A percentile compares a stretch with the other conserved stretches of the same genome.
Conservation (phyloP, 306 rosid species). For the Fagus crenata region DNA sequence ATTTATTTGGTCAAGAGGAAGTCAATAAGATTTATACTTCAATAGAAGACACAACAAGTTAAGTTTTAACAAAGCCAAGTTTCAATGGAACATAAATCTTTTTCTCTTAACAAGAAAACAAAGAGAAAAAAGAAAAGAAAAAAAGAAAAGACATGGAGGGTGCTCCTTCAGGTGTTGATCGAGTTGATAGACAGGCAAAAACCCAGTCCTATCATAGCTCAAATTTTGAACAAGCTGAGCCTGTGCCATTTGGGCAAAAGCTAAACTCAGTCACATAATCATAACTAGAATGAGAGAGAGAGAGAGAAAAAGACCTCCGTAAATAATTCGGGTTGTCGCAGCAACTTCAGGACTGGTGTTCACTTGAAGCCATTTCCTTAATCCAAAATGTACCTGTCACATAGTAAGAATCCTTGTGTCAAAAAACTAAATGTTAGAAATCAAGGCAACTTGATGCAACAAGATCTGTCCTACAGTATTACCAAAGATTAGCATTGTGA, state of each 20-base stretch:
- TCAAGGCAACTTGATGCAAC: background rate
- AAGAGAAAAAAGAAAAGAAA: background rate
- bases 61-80: background rate
- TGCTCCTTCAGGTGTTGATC: background rate
- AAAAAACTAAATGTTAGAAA: slow-evolving; percentile 4
- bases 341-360: slow-evolving; percentile 45
- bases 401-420: background rate
- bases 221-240: background rate
- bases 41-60: background rate
- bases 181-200: background rate
- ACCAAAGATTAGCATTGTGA: background rate
- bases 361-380: slow-evolving; percentile 47
- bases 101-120: background rate
- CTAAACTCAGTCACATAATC: background rate
- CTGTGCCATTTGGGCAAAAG: background rate
- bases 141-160: background rate
- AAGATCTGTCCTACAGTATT: background rate
- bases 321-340: slow-evolving; percentile 41
- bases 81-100: background rate
- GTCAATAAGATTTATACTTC: background rate
- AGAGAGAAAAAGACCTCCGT: slow-evolving; percentile 35
- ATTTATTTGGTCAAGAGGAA: background rate
- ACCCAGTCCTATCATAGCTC: background rate
- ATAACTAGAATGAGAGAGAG: background rate
- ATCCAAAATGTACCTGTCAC: slow-evolving; percentile 40